Base-by-base conservation (phyloP, 1,284 basidiomycete species). In the Pholiota adiposa region DNA sequence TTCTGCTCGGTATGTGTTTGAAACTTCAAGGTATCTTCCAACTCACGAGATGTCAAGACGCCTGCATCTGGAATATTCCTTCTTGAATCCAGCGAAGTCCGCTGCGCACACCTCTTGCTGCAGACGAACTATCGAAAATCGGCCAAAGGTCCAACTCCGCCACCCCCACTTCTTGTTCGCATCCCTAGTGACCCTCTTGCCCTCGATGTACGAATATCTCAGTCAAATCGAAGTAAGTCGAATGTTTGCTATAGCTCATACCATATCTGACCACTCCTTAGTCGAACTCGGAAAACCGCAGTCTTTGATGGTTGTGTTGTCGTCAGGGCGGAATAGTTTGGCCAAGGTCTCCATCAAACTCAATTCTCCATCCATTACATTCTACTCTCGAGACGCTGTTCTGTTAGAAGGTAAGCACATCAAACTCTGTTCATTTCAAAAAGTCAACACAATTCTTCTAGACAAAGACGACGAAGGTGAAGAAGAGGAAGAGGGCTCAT, bases 261-360 rank as follows among this genome's bases (percentile, higher is more conserved):
- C 49, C 48, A 46, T 55, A 40, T 38, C 38, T 50, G 31, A 49
- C 55, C 23, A 57, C 58, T 61, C 54, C 48, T 41, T 34, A 93
- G 92, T 92, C 60, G 83, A 88, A 69, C 82, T 94, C 27, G 90
- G 90, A 34, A 77, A 79, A 59, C 75, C 80, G 6, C 76, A 88
- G 14, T 77, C 73, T 25, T 72, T 92, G 8, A 74, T 84, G 54
- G 72, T 92, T 27, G 73, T 76, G 2, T 60, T 94, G 14, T 82
- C 78, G 14, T 83, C 86, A 6, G 90, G 92, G 8, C 80, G 89
- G 41, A 93, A 93, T 67, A 70, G 81, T 19, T 66, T 93, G 21
- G 72, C 75, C 8, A 79, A 76, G 54, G 81, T 83, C 11, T 79
- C 73, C 16, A 64, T 94, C 44, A 83, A 78, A 51, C 72, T 93